These are phyloP conservation scores for Apocynum venetum DNA, from an alignment of 257 asterid genomes.

Conservation along the genomic window DNA sequence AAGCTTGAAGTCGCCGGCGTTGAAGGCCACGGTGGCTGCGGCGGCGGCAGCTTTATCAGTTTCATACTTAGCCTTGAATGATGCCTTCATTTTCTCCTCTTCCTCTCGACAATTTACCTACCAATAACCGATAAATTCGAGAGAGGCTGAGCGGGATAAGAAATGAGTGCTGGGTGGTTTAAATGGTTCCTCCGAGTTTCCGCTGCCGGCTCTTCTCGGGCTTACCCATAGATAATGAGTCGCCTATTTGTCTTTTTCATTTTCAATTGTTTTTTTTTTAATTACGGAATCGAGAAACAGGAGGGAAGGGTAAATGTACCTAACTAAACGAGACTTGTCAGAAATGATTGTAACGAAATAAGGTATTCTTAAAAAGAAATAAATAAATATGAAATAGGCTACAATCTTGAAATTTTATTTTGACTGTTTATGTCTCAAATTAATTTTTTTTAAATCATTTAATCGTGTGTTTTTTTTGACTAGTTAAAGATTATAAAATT, in stretches of 20 bases:
- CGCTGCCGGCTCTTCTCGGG: neutral
- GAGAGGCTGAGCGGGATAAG: constrained; percentile 24
- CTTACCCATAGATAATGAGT: neutral
- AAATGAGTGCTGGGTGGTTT: constrained; percentile 13
- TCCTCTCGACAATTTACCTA: neutral
- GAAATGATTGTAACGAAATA: too few species aligned
- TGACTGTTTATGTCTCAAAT: too few species aligned
- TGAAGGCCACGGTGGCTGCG: constrained; percentile 63
- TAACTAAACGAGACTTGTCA: too few species aligned
- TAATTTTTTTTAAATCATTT: too few species aligned
- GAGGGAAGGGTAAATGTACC: too few species aligned
- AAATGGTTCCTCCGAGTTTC: neutral
- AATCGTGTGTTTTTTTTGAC: too few species aligned
- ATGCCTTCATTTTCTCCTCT: constrained; percentile 47
- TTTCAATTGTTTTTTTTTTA: too few species aligned
- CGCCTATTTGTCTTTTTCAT: neutral
- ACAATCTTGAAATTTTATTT: too few species aligned
- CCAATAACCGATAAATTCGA: constrained; percentile 3
- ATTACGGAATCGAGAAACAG: neutral
- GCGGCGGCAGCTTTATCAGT: constrained; percentile 65
- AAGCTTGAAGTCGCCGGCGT: constrained; percentile 88
- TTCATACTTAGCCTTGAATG: constrained; percentile 75
- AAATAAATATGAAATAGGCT: too few species aligned
- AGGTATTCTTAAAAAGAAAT: too few species aligned
- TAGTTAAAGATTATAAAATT: too few species aligned